Percentiles rank a stretch among this genome's conserved stretches.
phyloP scores from a whole-genome alignment of 73 alveolate genomes.

The Effrenium voratum region DNA sequence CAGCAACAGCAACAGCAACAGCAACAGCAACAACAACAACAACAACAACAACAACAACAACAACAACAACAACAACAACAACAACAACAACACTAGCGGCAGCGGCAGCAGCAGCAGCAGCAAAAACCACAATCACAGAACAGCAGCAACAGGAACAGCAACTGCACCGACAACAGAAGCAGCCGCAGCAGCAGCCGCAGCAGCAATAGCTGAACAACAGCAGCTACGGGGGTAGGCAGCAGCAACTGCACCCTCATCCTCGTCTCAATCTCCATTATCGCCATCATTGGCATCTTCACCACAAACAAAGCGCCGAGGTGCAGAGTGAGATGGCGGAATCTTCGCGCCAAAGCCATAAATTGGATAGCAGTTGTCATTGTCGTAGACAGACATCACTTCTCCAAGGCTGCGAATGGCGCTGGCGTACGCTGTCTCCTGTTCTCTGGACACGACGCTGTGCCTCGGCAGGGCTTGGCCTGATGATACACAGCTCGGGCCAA shows the following conservation, averaged over 20 bases:
- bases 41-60: background rate
- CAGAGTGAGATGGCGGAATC: slow-evolving; percentile 79
- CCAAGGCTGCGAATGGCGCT: slow-evolving; percentile 76
- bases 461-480: background rate
- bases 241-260: no score
- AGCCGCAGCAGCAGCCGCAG: background rate
- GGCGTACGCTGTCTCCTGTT: slow-evolving; percentile 78
- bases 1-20: background rate
- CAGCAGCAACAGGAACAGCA: background rate
- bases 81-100: background rate
- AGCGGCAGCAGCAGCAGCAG: background rate
- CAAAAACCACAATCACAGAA: background rate
- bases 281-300: background rate
- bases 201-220: background rate
- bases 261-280: background rate
- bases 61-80: background rate
- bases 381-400: slow-evolving; percentile 88
- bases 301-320: background rate
- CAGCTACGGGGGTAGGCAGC: background rate
- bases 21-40: background rate
- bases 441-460: slow-evolving; percentile 80
- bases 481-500: background rate
- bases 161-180: background rate
- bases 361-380: slow-evolving; percentile 71
- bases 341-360: slow-evolving; percentile 91